Conservation (phyloP, 2,329 filamentous ascomycete species). For the Dactylellina parvicollis region DNA sequence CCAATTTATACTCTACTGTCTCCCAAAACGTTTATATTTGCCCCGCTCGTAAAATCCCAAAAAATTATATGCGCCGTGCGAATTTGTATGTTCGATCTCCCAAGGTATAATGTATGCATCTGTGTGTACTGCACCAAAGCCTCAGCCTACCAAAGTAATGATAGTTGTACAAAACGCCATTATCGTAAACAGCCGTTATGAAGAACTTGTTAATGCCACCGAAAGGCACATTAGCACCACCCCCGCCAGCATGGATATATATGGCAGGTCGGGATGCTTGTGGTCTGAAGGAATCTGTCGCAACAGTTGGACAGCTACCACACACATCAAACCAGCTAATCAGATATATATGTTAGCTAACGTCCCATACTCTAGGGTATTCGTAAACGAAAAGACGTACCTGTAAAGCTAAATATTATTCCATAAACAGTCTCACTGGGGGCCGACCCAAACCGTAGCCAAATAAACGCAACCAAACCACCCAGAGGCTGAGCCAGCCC, state of each 20-base stretch:
- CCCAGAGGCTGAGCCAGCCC: slow-evolving; percentile 88
- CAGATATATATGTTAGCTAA: background rate
- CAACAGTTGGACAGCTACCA: slow-evolving; percentile 88
- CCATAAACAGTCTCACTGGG: slow-evolving; percentile 74
- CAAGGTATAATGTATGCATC: background rate
- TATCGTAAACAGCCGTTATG: slow-evolving; percentile 8
- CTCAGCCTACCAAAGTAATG: background rate
- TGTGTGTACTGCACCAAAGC: background rate
- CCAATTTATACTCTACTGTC: background rate
- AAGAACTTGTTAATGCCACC: slow-evolving; percentile 44
- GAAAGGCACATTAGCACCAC: slow-evolving; percentile 46
- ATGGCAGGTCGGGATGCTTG: slow-evolving; percentile 47
- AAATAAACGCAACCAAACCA: slow-evolving; percentile 82
- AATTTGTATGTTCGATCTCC: background rate
- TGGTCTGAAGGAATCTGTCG: slow-evolving; percentile 75
- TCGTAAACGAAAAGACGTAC: slow-evolving; percentile 36
- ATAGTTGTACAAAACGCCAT: slow-evolving; percentile 6
- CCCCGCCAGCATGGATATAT: slow-evolving; percentile 47
- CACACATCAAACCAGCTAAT: slow-evolving; percentile 88
- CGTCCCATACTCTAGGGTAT: slow-evolving; percentile 10
- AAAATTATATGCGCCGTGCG: background rate
- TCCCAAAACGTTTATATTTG: background rate
- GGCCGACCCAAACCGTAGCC: slow-evolving; percentile 73
- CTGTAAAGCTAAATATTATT: slow-evolving; percentile 83
- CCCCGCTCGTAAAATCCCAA: background rate